These are phyloP conservation scores for Stephanodiscus triporus DNA, from an alignment of 108 stramenopile genomes.

Conservation along the genomic window DNA sequence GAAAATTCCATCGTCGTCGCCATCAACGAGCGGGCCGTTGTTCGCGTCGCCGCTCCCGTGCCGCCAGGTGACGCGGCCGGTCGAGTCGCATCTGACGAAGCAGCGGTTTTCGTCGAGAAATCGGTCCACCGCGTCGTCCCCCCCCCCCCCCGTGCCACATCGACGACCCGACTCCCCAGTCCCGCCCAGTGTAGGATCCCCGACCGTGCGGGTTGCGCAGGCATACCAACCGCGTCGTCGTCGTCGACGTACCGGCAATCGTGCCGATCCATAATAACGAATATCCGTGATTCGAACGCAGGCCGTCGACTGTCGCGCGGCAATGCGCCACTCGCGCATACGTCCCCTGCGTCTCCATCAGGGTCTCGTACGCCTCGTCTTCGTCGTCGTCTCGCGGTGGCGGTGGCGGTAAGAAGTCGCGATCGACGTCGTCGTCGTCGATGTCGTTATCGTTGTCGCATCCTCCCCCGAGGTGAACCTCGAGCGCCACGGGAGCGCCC, in stretches of 20 bases:
- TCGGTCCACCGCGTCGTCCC: neutral
- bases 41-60: neutral
- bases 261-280: slow-evolving; percentile 19
- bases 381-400: neutral
- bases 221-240: slow-evolving; percentile 14
- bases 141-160: slow-evolving; percentile 1
- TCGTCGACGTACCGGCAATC: neutral
- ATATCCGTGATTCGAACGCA: slow-evolving; percentile 22
- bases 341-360: neutral
- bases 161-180: slow-evolving; percentile 6
- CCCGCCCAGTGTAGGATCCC: slow-evolving; percentile 13
- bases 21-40: neutral
- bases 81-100: neutral
- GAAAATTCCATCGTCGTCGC: slow-evolving; percentile 18
- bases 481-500: slow-evolving; percentile 17
- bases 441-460: neutral
- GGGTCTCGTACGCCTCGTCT: slow-evolving; percentile 1
- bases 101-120: neutral
- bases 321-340: slow-evolving; percentile 25
- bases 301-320: slow-evolving; percentile 8
- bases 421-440: neutral
- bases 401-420: too few relatives aligned
- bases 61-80: slow-evolving; percentile 2
- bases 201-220: slow-evolving; percentile 27
- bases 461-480: slow-evolving; percentile 5